phyloP scores from a whole-genome alignment of 805 yeast genomes.

The Brettanomyces nanus region DNA sequence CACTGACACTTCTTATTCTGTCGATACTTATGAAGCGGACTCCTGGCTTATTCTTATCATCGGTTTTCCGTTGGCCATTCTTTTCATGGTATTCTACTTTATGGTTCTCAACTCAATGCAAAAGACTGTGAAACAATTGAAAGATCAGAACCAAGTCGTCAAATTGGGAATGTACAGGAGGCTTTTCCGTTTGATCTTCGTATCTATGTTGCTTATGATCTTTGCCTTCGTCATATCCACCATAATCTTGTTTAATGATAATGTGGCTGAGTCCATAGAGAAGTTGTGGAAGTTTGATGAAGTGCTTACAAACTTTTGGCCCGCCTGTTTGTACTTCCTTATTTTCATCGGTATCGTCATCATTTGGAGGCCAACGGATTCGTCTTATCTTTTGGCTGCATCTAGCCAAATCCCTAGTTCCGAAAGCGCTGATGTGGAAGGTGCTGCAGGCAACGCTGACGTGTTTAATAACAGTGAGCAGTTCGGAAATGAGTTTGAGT shows the following conservation, averaged over 20 bases:
- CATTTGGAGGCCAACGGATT: constrained; percentile 97
- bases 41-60: constrained; percentile 42
- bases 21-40: constrained; percentile 40
- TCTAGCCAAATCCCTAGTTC: constrained; percentile 77
- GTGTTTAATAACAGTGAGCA: constrained; percentile 24
- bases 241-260: constrained; percentile 64
- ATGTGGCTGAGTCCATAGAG: constrained; percentile 69
- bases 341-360: constrained; percentile 80
- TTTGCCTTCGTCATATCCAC: constrained; percentile 65
- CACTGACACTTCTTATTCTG: constrained; percentile 32
- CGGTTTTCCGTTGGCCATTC: constrained; percentile 62
- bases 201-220: constrained; percentile 61
- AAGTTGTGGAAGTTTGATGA: constrained; percentile 88
- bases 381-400: constrained; percentile 89
- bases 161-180: constrained; percentile 81
- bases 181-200: constrained; percentile 66
- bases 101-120: constrained; percentile 66
- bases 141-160: constrained; percentile 83
- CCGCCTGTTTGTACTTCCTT: constrained; percentile 75
- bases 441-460: constrained; percentile 15
- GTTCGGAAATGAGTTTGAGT: constrained; percentile 48
- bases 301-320: constrained; percentile 91
- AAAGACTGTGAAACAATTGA: constrained; percentile 63
- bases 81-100: constrained; percentile 67
- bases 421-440: constrained; percentile 53